Evolutionary conservation across 495 filamentous ascomycete genomes (phyloP), one percentile per base, ranked within the genome.

Genomic region (Geopyxis carbonaria): DNA sequence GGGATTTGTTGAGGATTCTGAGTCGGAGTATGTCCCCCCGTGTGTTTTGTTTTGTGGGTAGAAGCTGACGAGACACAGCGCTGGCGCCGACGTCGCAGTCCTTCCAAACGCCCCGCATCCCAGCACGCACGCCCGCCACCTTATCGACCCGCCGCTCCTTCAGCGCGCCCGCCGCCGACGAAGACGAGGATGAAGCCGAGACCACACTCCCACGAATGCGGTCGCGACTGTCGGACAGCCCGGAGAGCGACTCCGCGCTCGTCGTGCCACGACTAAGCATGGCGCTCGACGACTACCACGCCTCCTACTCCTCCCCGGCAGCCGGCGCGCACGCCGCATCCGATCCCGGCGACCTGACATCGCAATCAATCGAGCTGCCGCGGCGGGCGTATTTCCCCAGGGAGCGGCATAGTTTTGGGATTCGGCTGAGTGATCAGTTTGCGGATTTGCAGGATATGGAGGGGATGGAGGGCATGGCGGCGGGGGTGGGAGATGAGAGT

Each of bases 1-100:
- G 50, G 16, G 48, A 52, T 27, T 19, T 47, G 14, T 35, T 53
- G 19, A 42, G 43, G n/a, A 34, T 34, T 11, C 31, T 51, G 9
- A 46, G 47, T 19, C 30, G 40, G 25, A 30, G 46, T 50, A 38
- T 25, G 45, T 22, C 23, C 41, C 31, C 24, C 19, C 23, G 14
- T 2, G 10, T 29, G 33, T 37, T 23, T 28, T 2, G 25, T 3
- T 6, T 11, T 36, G 32, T 21, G 11, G n/a, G 37, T 15, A 21
- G 16, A 22, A 29, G 11, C 41, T 31, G 9, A 32, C n/a, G 8
- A 14, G 15, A 14, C 22, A 45, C 34, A 36, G 27, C 6, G 5
- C 43, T 53, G 8, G 50, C 50, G 10, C 44, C 50, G 0, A 42
- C 35, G 1, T 44, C 48, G 3, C 20, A n/a, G 16, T 34, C 38